A percentile compares a stretch with the other conserved stretches of the same genome.
Conservation (phyloP, 306 rosid genomes). For the Vachellia collinsii region DNA sequence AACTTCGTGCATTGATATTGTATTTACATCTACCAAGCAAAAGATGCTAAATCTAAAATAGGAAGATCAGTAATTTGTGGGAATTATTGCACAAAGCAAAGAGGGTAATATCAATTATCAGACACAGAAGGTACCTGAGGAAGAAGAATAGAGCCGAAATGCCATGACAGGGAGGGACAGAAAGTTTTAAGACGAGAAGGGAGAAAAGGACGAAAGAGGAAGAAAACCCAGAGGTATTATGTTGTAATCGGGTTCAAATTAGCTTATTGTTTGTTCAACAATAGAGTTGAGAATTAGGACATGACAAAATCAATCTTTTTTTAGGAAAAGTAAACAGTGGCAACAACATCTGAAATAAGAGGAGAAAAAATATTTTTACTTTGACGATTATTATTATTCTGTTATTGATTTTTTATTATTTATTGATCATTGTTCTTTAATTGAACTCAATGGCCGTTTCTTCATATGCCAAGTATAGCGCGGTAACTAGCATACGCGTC, state of each 20-base stretch:
- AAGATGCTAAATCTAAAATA: conserved; percentile 23
- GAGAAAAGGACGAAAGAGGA: conserved; percentile 49
- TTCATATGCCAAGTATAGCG: conserved; percentile 22
- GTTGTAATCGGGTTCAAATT: conserved; percentile 38
- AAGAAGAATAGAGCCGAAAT: conserved; percentile 39
- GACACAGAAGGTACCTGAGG: conserved; percentile 50
- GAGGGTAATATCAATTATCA: conserved; percentile 21
- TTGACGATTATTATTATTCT: neutral
- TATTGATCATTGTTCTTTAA: neutral
- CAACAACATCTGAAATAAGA: conserved; percentile 9
- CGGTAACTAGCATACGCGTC: conserved; percentile 27
- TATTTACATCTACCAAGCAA: conserved; percentile 13
- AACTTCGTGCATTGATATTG: conserved; percentile 46
- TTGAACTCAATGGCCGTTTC: neutral
- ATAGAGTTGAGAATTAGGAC: neutral
- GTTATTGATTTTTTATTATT: neutral
- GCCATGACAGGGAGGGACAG: conserved; percentile 40
- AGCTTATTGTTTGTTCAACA: conserved; percentile 39
- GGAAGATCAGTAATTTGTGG: conserved; percentile 1
- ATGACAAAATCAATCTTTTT: neutral
- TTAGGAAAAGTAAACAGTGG: neutral
- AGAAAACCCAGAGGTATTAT: conserved; percentile 43
- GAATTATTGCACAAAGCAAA: conserved; percentile 21
- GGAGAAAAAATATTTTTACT: neutral
- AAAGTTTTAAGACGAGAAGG: conserved; percentile 28